Evolutionary conservation across 2,329 filamentous ascomycete species (phyloP).

Genomic region (Fusarium temperatum): DNA sequence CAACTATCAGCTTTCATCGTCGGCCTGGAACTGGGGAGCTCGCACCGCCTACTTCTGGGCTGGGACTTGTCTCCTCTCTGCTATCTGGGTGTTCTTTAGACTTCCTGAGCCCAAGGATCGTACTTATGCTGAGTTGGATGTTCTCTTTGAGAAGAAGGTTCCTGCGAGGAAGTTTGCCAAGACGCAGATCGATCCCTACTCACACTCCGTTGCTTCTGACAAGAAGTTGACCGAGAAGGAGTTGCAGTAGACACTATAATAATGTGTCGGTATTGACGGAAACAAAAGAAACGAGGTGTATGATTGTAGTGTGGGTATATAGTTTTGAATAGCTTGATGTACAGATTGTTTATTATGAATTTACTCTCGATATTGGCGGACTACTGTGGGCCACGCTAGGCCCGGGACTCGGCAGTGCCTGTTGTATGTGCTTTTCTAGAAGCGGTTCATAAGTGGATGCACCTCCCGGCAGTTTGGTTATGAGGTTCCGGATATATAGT

Average conservation of each 20-base stretch:
- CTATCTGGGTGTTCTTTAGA: slow-evolving; percentile 60
- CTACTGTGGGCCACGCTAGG: slow-evolving; percentile 1
- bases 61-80: slow-evolving; percentile 57
- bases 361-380: not conserved
- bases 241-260: not conserved
- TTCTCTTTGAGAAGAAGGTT: slow-evolving; percentile 52
- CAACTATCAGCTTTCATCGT: slow-evolving; percentile 58
- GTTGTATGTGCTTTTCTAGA: slow-evolving; percentile 52
- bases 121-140: slow-evolving; percentile 55
- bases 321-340: not conserved
- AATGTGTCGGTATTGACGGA: too few relatives aligned
- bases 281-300: not conserved
- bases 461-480: slow-evolving; percentile 51
- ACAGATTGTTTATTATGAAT: not conserved
- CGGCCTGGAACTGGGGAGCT: slow-evolving; percentile 59
- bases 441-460: slow-evolving; percentile 50
- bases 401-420: slow-evolving; percentile 44
- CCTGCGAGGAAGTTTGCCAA: slow-evolving; percentile 52
- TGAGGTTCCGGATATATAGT: slow-evolving; percentile 49
- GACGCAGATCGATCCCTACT: slow-evolving; percentile 51
- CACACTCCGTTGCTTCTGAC: not conserved
- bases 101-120: slow-evolving; percentile 63
- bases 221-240: slow-evolving; percentile 22
- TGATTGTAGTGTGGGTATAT: not conserved
- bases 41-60: slow-evolving; percentile 59